Base-by-base conservation (phyloP, 2,329 filamentous ascomycete species). In the Diplocarpon mali region DNA sequence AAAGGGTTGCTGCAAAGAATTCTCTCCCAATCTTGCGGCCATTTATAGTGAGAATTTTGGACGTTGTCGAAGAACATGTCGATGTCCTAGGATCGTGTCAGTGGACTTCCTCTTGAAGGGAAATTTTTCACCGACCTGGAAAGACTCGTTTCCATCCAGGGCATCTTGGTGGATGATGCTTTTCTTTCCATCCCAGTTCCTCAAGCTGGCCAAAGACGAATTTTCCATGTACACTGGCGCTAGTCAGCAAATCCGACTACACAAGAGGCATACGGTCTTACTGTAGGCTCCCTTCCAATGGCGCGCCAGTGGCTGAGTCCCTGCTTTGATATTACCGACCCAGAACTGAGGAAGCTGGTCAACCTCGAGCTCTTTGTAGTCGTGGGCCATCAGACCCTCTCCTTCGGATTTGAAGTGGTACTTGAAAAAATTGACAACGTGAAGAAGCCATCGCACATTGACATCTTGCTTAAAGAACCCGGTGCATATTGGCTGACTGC, bases 381-480 rank as follows among this genome's bases (percentile, higher is more conserved):
- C 56, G 8, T 54, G 42, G 38, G 55, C 60, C 2, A 72, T 56
- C 0, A 66, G 62, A 16, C 56, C 53, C n/a, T 66, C 63, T 3
- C 60, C 60, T 8, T 58, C 54, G 34, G 64, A 45, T 37, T 57
- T 64, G 55, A 75, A 65, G 49, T 76, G 69, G 39, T 67, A 66
- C 37, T 67, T 67, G 61, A 74, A 76, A 62, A 75, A 75, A 48
- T 73, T 72, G 35, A 70, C 54, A 32, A 66, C 60, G 49, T 73
- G 66, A 5, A 73, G 54, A 2, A 69, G 41, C 66, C 67, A 72
- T 2, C 63, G 56, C 42, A 69, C 59, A 49, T 74, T 69, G 40
- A 75, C 52, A 1, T 62, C 49, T 3, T 57, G 44, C 34, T 15
- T 14, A 5, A 35, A 15, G 15, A 17, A 10, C 10, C 34, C 34